A percentile compares a stretch with the other conserved stretches of the same genome.
These are phyloP conservation scores for Talinum fruticosum DNA, from an alignment of 148 eudicot species.

Conservation along the genomic window DNA sequence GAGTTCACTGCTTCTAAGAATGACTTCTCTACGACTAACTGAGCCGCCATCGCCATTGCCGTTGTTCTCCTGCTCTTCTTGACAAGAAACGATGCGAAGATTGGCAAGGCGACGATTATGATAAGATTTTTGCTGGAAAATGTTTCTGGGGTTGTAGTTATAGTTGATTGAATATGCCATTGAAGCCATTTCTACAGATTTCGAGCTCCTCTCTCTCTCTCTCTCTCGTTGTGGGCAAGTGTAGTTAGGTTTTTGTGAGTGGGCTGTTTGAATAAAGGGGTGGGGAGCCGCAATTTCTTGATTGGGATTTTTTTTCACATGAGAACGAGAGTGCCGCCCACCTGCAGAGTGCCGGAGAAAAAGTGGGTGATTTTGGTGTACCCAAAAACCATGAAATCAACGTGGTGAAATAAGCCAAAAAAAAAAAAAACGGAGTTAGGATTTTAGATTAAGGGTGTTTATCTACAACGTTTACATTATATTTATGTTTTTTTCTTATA, in stretches of 20 bases:
- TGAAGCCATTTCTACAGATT: constrained; percentile 11
- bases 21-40: constrained; percentile 50
- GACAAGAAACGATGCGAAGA: constrained; percentile 17
- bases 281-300: neutral
- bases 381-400: neutral
- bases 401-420: neutral
- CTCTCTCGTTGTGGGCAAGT: neutral
- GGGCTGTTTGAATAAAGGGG: no score
- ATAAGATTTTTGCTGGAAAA: constrained; percentile 8
- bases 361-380: neutral
- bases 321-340: no score
- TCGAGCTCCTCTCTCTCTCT: neutral
- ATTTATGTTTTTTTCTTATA: no score
- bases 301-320: no score
- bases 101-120: neutral
- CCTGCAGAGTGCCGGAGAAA: no score
- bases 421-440: no score
- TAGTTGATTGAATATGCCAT: constrained; percentile 22
- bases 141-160: neutral
- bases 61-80: constrained; percentile 16
- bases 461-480: no score
- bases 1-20: constrained; percentile 74
- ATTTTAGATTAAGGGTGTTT: no score
- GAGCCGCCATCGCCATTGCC: neutral
- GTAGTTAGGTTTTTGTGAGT: no score